phyloP scores from a whole-genome alignment of 495 filamentous ascomycete genomes.

The Xylona heveae region DNA sequence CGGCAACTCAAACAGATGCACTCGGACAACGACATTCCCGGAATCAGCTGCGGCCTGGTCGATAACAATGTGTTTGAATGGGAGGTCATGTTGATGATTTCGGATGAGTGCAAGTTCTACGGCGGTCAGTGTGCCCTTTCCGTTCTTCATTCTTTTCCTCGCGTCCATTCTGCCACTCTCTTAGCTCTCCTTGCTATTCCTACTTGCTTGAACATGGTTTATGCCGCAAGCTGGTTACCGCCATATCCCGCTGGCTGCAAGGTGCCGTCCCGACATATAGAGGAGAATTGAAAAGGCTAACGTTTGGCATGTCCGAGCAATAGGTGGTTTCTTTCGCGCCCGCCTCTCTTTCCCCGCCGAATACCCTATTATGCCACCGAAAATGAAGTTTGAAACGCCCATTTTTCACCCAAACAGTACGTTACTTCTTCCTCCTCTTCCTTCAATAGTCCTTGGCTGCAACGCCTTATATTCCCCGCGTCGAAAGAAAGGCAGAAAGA shows the following conservation, averaged over 20 bases:
- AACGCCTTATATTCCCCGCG: too few species aligned
- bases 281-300: too few species aligned
- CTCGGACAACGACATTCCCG: conserved; percentile 71
- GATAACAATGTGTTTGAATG: conserved; percentile 91
- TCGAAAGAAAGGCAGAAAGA: too few species aligned
- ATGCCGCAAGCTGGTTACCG: too few species aligned
- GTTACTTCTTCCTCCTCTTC: conserved; percentile 6
- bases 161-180: conserved; percentile 1
- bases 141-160: conserved; percentile 1
- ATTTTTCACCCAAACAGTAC: conserved; percentile 87
- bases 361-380: conserved; percentile 80
- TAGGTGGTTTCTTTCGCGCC: conserved; percentile 79
- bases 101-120: conserved; percentile 87
- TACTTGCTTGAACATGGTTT: too few species aligned
- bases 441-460: not conserved
- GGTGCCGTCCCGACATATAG: too few species aligned
- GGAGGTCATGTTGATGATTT: conserved; percentile 99
- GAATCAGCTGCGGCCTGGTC: conserved; percentile 80
- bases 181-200: not conserved
- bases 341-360: conserved; percentile 55
- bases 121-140: conserved; percentile 39
- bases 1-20: conserved; percentile 91
- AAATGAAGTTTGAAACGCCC: conserved; percentile 71
- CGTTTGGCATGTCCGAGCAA: too few species aligned
- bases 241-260: too few species aligned